Evolutionary conservation across 2,329 filamentous ascomycete species (phyloP), one percentile per base, ranked within the genome.

Genomic region (Penicillium frequentans): DNA sequence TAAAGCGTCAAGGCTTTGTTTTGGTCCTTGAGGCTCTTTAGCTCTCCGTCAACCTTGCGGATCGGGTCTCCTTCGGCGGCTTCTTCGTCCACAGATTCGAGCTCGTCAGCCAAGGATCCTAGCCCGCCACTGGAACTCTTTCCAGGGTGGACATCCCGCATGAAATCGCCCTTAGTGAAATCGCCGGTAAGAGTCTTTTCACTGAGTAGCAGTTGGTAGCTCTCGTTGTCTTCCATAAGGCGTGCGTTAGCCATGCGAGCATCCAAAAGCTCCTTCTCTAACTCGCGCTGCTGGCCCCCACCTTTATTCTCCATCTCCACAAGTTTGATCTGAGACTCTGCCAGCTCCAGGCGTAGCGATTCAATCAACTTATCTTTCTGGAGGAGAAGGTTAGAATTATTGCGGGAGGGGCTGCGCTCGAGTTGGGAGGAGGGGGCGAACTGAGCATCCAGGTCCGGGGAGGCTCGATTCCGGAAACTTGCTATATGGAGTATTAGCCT

Each of bases 331-430:
- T 98, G 93, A 23, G 91, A 89, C 75, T 98, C 95, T 44, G 95
- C 93, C 49, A 99, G 84, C 73, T 99, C 95, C 26, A 98, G 84
- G 55, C 93, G 86, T 60, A 99, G 81, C 11, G 90, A 91, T 73
- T 98, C 93, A 66, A 99, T 98, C 57, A 97, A 81, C 77, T 96
- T 95, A 77, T 99, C 95, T 75, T 98, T 99, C 74, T 98, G 93
- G 66, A 96, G 83, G 50, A 98, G 84, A 52, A 96, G 82, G 74
- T 93, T 96, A 14, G 92, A 96, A 75, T 90, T 93, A 73, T 90
- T 96, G 62, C 90, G 85, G 33, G 92, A 96, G 68, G 96, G 90
- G 81, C 91, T 96, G 63, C 91, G 89, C 67, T 93, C 87, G 53
- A 96, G 77, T 4, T 91, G 91, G 16, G 89, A 89, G 1, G 91